Conservation (phyloP, 2,329 filamentous ascomycete species). For the Didymosphaeria variabile region DNA sequence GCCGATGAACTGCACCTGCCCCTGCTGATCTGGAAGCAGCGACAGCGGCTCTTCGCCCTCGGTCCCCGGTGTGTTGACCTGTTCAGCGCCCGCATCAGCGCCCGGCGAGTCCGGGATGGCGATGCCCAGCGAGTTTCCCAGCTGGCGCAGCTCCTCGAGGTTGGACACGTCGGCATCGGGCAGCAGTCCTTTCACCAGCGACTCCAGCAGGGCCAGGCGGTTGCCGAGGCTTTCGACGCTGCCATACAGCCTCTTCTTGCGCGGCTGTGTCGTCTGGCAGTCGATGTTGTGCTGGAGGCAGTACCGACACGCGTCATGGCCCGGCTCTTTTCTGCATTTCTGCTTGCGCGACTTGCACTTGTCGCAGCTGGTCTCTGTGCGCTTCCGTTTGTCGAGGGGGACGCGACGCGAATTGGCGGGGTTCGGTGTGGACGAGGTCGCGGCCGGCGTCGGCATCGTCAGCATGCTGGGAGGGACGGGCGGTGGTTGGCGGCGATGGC, state of each 20-base stretch:
- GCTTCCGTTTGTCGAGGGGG: slow-evolving; percentile 55
- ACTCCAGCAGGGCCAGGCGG: slow-evolving; percentile 54
- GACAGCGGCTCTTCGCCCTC: slow-evolving; percentile 49
- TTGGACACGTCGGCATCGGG: slow-evolving; percentile 55
- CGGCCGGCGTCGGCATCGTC: slow-evolving; percentile 9
- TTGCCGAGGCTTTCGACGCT: slow-evolving; percentile 54
- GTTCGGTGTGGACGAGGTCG: slow-evolving; percentile 22
- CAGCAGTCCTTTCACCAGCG: slow-evolving; percentile 55
- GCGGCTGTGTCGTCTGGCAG: slow-evolving; percentile 56
- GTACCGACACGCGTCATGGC: slow-evolving; percentile 53
- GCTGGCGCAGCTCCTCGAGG: slow-evolving; percentile 52
- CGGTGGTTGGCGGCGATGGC: not conserved
- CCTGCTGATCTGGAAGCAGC: slow-evolving; percentile 54
- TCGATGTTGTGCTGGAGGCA: slow-evolving; percentile 53
- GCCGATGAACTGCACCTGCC: slow-evolving; percentile 57
- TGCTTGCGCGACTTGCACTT: slow-evolving; percentile 59
- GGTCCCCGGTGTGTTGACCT: slow-evolving; percentile 19
- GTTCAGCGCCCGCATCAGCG: slow-evolving; percentile 27
- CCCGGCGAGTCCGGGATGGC: slow-evolving; percentile 44
- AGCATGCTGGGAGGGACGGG: slow-evolving; percentile 9
- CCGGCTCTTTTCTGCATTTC: slow-evolving; percentile 54
- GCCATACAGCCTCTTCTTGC: slow-evolving; percentile 56
- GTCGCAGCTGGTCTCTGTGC: slow-evolving; percentile 57
- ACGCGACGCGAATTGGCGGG: slow-evolving; percentile 48
- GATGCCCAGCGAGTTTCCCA: slow-evolving; percentile 52